Evolutionary conservation across 257 asterid species (phyloP), one percentile per base, ranked within the genome.

Genomic region (Agastache rugosa): DNA sequence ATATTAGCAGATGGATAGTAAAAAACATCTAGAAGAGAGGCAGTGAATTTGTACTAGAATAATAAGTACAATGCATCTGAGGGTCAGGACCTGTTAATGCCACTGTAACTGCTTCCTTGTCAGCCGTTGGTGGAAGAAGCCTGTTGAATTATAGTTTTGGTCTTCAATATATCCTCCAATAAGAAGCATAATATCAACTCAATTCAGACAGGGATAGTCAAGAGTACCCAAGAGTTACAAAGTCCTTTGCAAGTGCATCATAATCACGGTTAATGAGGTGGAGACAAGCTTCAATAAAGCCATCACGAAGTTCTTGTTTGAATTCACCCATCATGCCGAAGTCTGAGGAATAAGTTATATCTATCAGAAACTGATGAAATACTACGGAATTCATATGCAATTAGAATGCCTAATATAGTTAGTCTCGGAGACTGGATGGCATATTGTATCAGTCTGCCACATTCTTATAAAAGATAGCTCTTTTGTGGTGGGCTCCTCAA

Each of bases 261-360:
- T 92, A 94, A 81, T 94, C 99, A 69, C 99, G 99, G 77, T 94
- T 94, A 68, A 94, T 97, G 77, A 94, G 97, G 80, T 94, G 99
- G 82, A 94, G 89, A 78, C 99, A 92, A 83, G 99, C 99, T 87
- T 94, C 97, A 59, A 94, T 86, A 83, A 94, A 94, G 59, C 97
- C 97, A 82, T 94, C 97, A 66, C 97, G 99, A 73, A 88, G 89
- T 77, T 94, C 97, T 87, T 88, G 85, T 64, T 83, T 89, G 83
- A 94, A 94, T 80, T 92, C 99, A 73, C 99, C 98, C 96, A 92
- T 90, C 99, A 94, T 94, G 72, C 99, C 99, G 37, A 94, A 94
- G 78, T 94, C 99, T 94, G 87, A 72, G 78, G 68, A 61, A 53
- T 19, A 50, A 74, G 76, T 50, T 4, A 72, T 64, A 56, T 67